These are phyloP conservation scores for Russula sp. DNA, from an alignment of 768 basidiomycete species.

Conservation along the genomic window DNA sequence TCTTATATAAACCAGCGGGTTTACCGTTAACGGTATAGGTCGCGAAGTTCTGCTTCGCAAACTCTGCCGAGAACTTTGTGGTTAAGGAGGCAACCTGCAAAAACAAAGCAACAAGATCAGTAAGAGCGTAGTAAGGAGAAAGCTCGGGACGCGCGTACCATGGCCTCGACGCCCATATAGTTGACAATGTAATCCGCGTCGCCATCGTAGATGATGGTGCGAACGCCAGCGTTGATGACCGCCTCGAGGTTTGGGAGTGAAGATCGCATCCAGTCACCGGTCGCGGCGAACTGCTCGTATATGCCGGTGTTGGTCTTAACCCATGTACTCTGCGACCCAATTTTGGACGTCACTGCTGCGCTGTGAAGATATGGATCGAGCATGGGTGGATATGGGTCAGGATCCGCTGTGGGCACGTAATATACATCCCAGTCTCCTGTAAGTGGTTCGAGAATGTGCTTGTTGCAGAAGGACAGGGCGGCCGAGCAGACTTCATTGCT, in stretches of 20 bases:
- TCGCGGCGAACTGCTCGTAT: slow-evolving; percentile 47
- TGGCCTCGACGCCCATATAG: slow-evolving; percentile 53
- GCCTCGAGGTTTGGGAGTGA: slow-evolving; percentile 45
- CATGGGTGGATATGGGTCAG: slow-evolving; percentile 50
- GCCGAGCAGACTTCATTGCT: slow-evolving; percentile 24
- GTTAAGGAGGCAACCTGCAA: slow-evolving; percentile 46
- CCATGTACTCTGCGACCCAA: slow-evolving; percentile 49
- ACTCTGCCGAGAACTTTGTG: slow-evolving; percentile 47
- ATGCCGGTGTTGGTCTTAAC: slow-evolving; percentile 37
- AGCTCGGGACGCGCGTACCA: slow-evolving; percentile 39
- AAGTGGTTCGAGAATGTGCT: slow-evolving; percentile 38
- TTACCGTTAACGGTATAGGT: slow-evolving; percentile 52
- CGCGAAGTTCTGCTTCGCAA: slow-evolving; percentile 44
- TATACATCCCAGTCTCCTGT: slow-evolving; percentile 55
- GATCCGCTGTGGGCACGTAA: slow-evolving; percentile 45
- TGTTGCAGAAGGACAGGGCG: slow-evolving; percentile 60
- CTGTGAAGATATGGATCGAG: slow-evolving; percentile 36
- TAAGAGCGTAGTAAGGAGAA: not conserved
- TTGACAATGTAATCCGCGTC: slow-evolving; percentile 60
- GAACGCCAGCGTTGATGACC: slow-evolving; percentile 57
- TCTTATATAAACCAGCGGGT: slow-evolving; percentile 53
- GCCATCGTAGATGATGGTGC: slow-evolving; percentile 54
- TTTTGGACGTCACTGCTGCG: slow-evolving; percentile 38
- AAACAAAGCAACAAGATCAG: not conserved
- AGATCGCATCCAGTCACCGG: slow-evolving; percentile 59